These are phyloP conservation scores for Xylariaceae sp. DNA, from an alignment of 2,329 filamentous ascomycete species.

Conservation along the genomic window DNA sequence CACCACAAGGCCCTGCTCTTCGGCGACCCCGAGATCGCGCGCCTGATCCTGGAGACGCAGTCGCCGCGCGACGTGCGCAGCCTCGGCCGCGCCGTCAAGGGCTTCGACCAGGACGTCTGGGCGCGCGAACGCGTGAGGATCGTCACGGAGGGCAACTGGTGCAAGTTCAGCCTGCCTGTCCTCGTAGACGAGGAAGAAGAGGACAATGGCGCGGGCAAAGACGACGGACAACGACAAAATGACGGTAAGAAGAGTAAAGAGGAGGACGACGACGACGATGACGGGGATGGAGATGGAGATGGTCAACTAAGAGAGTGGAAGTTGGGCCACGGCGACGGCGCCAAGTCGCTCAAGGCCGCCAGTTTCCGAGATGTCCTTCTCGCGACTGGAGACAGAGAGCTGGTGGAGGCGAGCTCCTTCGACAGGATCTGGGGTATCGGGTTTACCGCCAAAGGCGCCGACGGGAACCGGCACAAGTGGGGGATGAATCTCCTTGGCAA, in stretches of 20 bases:
- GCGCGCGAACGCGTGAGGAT: conserved; percentile 44
- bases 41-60: conserved; percentile 41
- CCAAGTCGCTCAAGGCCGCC: conserved; percentile 28
- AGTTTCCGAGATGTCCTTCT: conserved; percentile 46
- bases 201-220: background rate
- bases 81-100: conserved; percentile 49
- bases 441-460: conserved; percentile 47
- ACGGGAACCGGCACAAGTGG: conserved; percentile 45
- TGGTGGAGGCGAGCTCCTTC: conserved; percentile 57
- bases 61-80: conserved; percentile 45
- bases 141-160: conserved; percentile 51
- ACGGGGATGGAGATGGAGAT: conserved; percentile 15
- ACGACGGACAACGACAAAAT: background rate
- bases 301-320: conserved; percentile 10
- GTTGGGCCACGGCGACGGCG: conserved; percentile 10
- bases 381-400: conserved; percentile 51
- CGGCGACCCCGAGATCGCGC: conserved; percentile 37
- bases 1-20: conserved; percentile 23
- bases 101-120: conserved; percentile 51
- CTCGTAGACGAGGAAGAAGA: conserved; percentile 3
- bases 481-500: conserved; percentile 60
- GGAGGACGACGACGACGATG: background rate
- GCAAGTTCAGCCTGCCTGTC: conserved; percentile 52
- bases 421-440: conserved; percentile 65
- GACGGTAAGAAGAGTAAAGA: background rate